These are phyloP conservation scores for Bipolaris oryzae DNA, from an alignment of 2,329 filamentous ascomycete species.

Conservation along the genomic window DNA sequence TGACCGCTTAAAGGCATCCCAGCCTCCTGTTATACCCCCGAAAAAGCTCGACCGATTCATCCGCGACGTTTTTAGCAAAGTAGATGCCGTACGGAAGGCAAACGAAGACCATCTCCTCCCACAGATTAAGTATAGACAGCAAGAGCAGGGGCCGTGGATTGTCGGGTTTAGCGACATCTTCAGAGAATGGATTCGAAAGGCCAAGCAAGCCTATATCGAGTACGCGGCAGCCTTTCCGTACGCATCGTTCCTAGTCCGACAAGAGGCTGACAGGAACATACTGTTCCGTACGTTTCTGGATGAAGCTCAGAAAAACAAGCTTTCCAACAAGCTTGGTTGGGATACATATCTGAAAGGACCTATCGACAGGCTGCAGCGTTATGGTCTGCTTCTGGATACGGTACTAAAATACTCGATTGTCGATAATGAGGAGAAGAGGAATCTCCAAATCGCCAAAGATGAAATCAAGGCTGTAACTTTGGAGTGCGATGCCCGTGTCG, in stretches of 20 bases:
- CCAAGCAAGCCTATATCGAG: slow-evolving; percentile 84
- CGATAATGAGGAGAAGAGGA: slow-evolving; percentile 88
- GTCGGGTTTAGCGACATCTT: slow-evolving; percentile 95
- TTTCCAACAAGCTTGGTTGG: slow-evolving; percentile 85
- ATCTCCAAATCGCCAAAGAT: slow-evolving; percentile 80
- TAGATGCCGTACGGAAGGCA: slow-evolving; percentile 84
- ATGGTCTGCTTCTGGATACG: slow-evolving; percentile 80
- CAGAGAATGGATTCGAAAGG: slow-evolving; percentile 97
- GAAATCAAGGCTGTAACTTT: slow-evolving; percentile 89
- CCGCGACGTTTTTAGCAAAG: slow-evolving; percentile 84
- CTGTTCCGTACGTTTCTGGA: slow-evolving; percentile 87
- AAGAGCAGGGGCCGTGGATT: slow-evolving; percentile 95
- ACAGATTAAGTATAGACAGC: slow-evolving; percentile 94
- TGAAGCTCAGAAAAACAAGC: slow-evolving; percentile 75
- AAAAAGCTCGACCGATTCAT: slow-evolving; percentile 82
- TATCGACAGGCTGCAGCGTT: slow-evolving; percentile 89
- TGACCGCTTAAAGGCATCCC: slow-evolving; percentile 73
- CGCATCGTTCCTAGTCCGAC: slow-evolving; percentile 80
- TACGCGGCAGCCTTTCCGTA: slow-evolving; percentile 88
- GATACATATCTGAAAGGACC: slow-evolving; percentile 93
- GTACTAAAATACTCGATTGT: slow-evolving; percentile 82
- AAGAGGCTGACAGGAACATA: slow-evolving; percentile 82
- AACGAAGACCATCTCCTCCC: slow-evolving; percentile 93
- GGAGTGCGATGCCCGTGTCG: slow-evolving; percentile 91
- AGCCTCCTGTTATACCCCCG: slow-evolving; percentile 80